phyloP scores from a whole-genome alignment of 805 yeast species.

The Hanseniaspora occidentalis region DNA sequence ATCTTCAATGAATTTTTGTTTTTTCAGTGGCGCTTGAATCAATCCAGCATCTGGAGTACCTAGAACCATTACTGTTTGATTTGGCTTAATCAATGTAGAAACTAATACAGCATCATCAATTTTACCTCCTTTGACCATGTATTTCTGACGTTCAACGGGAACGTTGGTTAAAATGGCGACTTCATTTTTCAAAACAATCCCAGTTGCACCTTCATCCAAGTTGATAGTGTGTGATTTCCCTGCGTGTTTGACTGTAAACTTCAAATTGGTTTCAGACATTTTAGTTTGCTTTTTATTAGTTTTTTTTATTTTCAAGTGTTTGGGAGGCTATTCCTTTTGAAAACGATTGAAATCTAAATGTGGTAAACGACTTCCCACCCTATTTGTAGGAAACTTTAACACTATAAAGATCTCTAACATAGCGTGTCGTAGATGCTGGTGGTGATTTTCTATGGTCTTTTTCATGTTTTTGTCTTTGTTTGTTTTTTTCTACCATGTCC shows the following conservation, averaged over 20 bases:
- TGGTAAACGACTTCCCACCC: too few species aligned
- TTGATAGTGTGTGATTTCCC: slow-evolving; percentile 51
- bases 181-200: slow-evolving; percentile 49
- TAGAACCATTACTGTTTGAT: slow-evolving; percentile 69
- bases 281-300: neutral
- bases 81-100: slow-evolving; percentile 44
- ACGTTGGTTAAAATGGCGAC: slow-evolving; percentile 66
- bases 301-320: too few species aligned
- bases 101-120: slow-evolving; percentile 49
- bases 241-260: slow-evolving; percentile 44
- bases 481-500: too few species aligned
- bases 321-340: too few species aligned
- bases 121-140: slow-evolving; percentile 82
- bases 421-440: too few species aligned
- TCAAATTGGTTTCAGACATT: slow-evolving; percentile 1
- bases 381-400: too few species aligned
- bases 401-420: too few species aligned
- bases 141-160: slow-evolving; percentile 84
- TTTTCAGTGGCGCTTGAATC: slow-evolving; percentile 37
- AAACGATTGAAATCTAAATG: too few species aligned
- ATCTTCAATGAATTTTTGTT: slow-evolving; percentile 59
- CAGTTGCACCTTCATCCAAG: slow-evolving; percentile 21
- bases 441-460: too few species aligned
- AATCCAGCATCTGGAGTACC: slow-evolving; percentile 75
- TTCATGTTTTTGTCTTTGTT: too few species aligned